A percentile compares a stretch with the other conserved stretches of the same genome.
Conservation (phyloP, 108 stramenopile genomes). For the Nitzschia sp. region DNA sequence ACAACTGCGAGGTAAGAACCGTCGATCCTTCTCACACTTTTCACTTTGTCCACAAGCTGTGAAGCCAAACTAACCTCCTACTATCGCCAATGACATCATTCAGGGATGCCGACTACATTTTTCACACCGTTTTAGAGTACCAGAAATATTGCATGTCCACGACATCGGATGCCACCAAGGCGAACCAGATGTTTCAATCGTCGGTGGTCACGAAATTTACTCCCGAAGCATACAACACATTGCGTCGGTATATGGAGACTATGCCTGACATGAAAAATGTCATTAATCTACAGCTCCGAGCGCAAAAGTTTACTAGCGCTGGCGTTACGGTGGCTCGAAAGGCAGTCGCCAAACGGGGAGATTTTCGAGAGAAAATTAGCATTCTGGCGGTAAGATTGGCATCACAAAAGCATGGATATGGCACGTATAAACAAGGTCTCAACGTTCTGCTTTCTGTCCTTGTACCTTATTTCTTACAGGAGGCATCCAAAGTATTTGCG, state of each 20-base stretch:
- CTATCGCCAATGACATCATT: neutral
- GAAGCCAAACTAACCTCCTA: no score
- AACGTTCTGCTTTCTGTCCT: constrained; percentile 1
- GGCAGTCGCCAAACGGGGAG: constrained; percentile 39
- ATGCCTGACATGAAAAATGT: constrained; percentile 54
- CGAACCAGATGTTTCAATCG: constrained; percentile 42
- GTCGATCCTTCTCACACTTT: neutral
- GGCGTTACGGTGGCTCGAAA: constrained; percentile 60
- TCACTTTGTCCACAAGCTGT: neutral
- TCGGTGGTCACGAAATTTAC: constrained; percentile 76
- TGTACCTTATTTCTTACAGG: constrained; percentile 46
- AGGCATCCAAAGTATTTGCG: constrained; percentile 71
- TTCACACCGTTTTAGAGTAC: constrained; percentile 58
- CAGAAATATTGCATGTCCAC: constrained; percentile 48
- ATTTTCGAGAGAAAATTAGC: constrained; percentile 42
- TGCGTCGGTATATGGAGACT: constrained; percentile 44
- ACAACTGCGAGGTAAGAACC: constrained; percentile 50
- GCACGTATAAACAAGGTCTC: no score
- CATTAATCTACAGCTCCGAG: constrained; percentile 54
- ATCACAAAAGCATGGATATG: no score
- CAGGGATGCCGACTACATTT: constrained; percentile 75
- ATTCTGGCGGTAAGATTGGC: constrained; percentile 42
- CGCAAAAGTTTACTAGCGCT: constrained; percentile 59
- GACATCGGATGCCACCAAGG: constrained; percentile 31
- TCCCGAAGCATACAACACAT: constrained; percentile 68